phyloP scores from a whole-genome alignment of 345 rosid species.

The Anastatica hierochuntica region DNA sequence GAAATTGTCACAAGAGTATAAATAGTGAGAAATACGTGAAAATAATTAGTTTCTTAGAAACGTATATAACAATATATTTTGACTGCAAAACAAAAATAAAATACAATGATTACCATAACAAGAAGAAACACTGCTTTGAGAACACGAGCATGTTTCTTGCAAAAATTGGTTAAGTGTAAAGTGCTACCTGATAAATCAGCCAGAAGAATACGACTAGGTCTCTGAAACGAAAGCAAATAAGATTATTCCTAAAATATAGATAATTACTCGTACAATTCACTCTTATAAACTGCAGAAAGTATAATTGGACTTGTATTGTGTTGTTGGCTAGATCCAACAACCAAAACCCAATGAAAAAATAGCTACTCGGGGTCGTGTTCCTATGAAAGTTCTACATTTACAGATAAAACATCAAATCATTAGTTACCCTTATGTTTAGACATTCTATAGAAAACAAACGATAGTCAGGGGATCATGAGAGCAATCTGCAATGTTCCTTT shows the following conservation, averaged over 20 bases:
- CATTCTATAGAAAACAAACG: conserved; percentile 1
- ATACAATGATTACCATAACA: conserved; percentile 89
- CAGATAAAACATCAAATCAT: background rate
- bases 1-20: conserved; percentile 78
- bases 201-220: conserved; percentile 96
- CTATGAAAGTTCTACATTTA: conserved; percentile 68
- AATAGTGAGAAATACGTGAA: conserved; percentile 78
- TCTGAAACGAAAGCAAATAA: conserved; percentile 35
- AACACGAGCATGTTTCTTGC: conserved; percentile 92
- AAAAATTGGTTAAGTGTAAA: conserved; percentile 19
- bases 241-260: conserved; percentile 10
- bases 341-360: conserved; percentile 88
- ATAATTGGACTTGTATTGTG: conserved; percentile 65
- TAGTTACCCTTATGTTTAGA: background rate
- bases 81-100: background rate
- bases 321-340: conserved; percentile 97
- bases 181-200: conserved; percentile 76
- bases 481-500: conserved; percentile 86
- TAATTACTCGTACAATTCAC: background rate
- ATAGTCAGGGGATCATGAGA: conserved; percentile 15
- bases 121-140: conserved; percentile 98
- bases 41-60: no score
- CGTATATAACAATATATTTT: background rate
- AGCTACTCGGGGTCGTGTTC: conserved; percentile 79
- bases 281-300: background rate